Percentiles rank a stretch among this genome's conserved stretches.
Conservation (phyloP, 441 rosid genomes). For the Arabidopsis lyrata region DNA sequence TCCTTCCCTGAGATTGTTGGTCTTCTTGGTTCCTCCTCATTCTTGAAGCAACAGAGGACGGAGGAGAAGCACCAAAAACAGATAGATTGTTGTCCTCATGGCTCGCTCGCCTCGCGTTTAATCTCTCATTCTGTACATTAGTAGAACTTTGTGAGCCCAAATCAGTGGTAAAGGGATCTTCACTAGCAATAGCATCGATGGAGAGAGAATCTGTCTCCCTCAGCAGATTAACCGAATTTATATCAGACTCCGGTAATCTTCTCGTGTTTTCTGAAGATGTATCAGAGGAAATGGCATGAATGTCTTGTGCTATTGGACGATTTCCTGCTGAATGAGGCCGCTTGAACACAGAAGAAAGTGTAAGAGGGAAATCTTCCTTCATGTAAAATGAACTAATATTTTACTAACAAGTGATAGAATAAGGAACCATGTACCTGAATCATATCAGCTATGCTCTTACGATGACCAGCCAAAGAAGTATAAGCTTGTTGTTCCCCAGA, state of each 20-base stretch:
- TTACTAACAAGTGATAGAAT: conserved; percentile 1
- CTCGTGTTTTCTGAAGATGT: conserved; percentile 60
- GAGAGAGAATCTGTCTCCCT: conserved; percentile 56
- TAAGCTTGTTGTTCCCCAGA: conserved; percentile 46
- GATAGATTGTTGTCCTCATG: conserved; percentile 55
- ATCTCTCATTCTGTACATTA: conserved; percentile 49
- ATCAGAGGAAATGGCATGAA: conserved; percentile 55
- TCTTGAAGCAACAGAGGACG: conserved; percentile 50
- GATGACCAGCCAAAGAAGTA: conserved; percentile 59
- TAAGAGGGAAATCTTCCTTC: conserved; percentile 76
- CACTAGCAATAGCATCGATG: conserved; percentile 55
- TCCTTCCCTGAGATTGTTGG: conserved; percentile 65
- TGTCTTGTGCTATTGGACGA: conserved; percentile 67
- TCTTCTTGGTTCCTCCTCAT: conserved; percentile 65
- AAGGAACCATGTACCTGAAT: conserved; percentile 70
- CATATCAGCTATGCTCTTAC: conserved; percentile 88
- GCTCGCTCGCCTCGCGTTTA: conserved; percentile 45
- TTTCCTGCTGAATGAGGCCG: conserved; percentile 76
- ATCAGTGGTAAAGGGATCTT: conserved; percentile 52
- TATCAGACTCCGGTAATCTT: conserved; percentile 55
- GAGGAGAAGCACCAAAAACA: conserved; percentile 44
- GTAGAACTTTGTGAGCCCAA: conserved; percentile 50
- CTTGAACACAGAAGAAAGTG: conserved; percentile 82
- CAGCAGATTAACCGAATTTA: conserved; percentile 54
- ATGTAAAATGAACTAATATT: conserved; percentile 39